Evolutionary conservation across 495 filamentous ascomycete species (phyloP).

Genomic region (Wilcoxina mikolae): DNA sequence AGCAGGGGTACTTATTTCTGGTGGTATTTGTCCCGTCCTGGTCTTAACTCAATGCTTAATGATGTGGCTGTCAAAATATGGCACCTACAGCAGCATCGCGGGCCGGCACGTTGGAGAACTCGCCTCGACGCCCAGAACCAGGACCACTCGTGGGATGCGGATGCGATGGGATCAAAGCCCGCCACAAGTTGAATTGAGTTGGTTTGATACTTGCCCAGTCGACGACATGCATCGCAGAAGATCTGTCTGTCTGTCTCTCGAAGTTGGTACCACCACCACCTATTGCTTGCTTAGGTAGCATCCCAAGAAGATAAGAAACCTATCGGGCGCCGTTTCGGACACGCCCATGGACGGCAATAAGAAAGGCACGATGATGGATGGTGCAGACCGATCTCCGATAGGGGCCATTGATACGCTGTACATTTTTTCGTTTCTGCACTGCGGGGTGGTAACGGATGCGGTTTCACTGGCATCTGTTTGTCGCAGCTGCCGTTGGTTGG

Average conservation of each 20-base stretch:
- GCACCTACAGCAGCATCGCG: not conserved
- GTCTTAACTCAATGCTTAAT: not conserved
- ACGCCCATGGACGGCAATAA: no score
- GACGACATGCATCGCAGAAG: no score
- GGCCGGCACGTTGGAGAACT: not conserved
- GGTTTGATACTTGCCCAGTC: no score
- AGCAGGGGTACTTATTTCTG: not conserved
- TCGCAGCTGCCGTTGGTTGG: not conserved
- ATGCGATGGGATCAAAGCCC: no score
- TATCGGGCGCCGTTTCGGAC: no score
- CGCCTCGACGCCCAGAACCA: not conserved
- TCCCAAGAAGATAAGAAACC: no score
- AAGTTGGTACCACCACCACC: no score
- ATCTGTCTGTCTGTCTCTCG: no score
- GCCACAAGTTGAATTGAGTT: no score
- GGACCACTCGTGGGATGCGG: no score
- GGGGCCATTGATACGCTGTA: not conserved
- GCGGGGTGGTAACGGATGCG: not conserved
- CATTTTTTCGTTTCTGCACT: not conserved
- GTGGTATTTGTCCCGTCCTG: not conserved
- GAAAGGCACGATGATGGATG: not conserved
- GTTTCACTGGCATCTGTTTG: slow-evolving; percentile 3
- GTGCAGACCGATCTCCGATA: not conserved
- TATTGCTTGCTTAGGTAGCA: no score
- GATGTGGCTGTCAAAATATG: not conserved